These are phyloP conservation scores for Penicillium nucicola DNA, from an alignment of 495 filamentous ascomycete genomes.

Conservation along the genomic window DNA sequence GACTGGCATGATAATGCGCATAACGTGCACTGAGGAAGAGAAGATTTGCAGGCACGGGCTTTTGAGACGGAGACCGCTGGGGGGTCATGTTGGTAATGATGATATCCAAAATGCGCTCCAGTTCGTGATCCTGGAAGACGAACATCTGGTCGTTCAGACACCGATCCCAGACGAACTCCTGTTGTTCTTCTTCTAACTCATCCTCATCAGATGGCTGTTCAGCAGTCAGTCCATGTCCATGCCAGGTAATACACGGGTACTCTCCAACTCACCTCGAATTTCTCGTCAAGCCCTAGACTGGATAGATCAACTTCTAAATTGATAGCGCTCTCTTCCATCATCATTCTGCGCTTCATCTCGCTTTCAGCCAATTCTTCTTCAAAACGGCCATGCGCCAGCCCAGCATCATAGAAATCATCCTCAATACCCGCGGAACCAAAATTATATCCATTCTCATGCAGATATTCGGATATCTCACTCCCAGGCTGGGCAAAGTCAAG, in stretches of 20 bases:
- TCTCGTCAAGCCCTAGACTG: slow-evolving; percentile 93
- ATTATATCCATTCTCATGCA: slow-evolving; percentile 89
- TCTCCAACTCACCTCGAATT: slow-evolving; percentile 69
- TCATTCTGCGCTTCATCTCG: slow-evolving; percentile 94
- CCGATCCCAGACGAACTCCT: slow-evolving; percentile 96
- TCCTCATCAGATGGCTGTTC: slow-evolving; percentile 62
- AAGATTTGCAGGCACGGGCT: slow-evolving; percentile 95
- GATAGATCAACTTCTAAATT: slow-evolving; percentile 97
- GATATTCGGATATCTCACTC: slow-evolving; percentile 92
- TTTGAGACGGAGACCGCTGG: slow-evolving; percentile 90
- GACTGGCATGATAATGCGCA: slow-evolving; percentile 92
- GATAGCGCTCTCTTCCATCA: slow-evolving; percentile 99
- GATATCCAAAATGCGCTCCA: slow-evolving; percentile 87
- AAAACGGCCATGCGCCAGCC: slow-evolving; percentile 88
- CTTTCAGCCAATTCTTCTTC: slow-evolving; percentile 98
- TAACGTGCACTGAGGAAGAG: slow-evolving; percentile 94
- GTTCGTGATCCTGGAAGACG: slow-evolving; percentile 92
- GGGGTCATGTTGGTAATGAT: slow-evolving; percentile 98
- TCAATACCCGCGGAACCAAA: slow-evolving; percentile 83
- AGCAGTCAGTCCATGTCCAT: slow-evolving; percentile 6
- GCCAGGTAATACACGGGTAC: not conserved
- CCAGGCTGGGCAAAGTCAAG: slow-evolving; percentile 93
- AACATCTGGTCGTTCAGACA: slow-evolving; percentile 99
- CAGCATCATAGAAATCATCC: slow-evolving; percentile 93
- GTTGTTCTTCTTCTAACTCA: slow-evolving; percentile 81